Conservation (phyloP, 2,329 filamentous ascomycete genomes). For the Botrytis cinerea region DNA sequence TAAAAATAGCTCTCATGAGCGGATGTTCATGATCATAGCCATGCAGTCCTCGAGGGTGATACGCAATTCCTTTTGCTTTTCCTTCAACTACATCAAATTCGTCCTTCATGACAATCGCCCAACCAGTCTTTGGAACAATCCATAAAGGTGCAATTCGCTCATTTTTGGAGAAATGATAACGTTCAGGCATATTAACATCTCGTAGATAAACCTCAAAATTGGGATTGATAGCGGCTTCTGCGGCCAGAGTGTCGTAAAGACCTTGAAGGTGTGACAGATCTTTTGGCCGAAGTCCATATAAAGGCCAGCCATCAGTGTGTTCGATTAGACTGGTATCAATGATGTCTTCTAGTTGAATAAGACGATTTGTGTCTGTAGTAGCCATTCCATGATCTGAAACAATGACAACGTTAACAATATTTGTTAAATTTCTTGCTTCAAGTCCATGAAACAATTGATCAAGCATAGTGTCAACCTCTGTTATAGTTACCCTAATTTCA, state of each 20-base stretch:
- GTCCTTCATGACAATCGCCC: constrained; percentile 80
- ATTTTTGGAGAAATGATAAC: constrained; percentile 89
- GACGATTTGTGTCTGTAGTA: constrained; percentile 75
- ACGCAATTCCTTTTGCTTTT: constrained; percentile 63
- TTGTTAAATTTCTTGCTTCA: constrained; percentile 77
- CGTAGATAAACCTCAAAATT: constrained; percentile 85
- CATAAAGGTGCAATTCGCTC: constrained; percentile 90
- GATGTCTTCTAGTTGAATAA: constrained; percentile 88
- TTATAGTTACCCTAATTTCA: constrained; percentile 78
- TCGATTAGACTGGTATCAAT: constrained; percentile 76
- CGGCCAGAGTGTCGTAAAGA: constrained; percentile 64
- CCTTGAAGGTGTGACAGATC: constrained; percentile 62
- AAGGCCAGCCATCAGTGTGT: constrained; percentile 90
- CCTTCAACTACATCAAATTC: constrained; percentile 76
- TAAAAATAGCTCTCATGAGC: constrained; percentile 93
- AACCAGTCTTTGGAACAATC: constrained; percentile 90
- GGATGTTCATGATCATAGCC: constrained; percentile 95
- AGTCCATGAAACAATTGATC: constrained; percentile 74
- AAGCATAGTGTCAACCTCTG: constrained; percentile 80
- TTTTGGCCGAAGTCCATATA: constrained; percentile 84
- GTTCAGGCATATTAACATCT: constrained; percentile 83
- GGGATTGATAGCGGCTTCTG: constrained; percentile 60
- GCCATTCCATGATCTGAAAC: constrained; percentile 99
- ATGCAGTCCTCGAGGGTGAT: constrained; percentile 82
- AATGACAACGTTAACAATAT: constrained; percentile 91